A percentile compares a stretch with the other conserved stretches of the same genome.
phyloP scores from a whole-genome alignment of 2,329 filamentous ascomycete genomes.

The Ceratocystiopsis minuta region DNA sequence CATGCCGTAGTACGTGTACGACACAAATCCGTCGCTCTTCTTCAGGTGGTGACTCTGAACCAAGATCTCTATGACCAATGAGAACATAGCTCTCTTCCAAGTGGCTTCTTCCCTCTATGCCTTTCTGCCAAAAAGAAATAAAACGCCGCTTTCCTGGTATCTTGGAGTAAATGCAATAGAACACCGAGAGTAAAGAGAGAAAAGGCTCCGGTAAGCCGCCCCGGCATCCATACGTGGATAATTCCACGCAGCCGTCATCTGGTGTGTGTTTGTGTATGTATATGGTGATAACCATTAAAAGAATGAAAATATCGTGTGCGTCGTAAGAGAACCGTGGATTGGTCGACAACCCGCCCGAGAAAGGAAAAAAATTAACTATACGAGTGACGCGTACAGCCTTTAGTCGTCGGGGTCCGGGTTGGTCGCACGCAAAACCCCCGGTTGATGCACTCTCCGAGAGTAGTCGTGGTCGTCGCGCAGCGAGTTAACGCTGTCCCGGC shows the following conservation, averaged over 20 bases:
- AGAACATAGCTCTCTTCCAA: too few species aligned
- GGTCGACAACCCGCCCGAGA: background rate
- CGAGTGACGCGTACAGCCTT: background rate
- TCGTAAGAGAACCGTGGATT: slow-evolving; percentile 12
- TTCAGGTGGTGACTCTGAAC: background rate
- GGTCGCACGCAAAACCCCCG: slow-evolving; percentile 40
- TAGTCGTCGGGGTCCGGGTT: slow-evolving; percentile 36
- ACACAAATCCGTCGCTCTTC: background rate
- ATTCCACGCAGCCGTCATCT: too few species aligned
- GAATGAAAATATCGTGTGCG: slow-evolving; percentile 15
- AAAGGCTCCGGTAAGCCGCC: slow-evolving; percentile 1
- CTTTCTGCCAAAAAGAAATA: background rate
- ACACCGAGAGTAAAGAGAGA: slow-evolving; percentile 4
- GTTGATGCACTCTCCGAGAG: slow-evolving; percentile 37
- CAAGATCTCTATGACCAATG: background rate
- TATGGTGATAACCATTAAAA: slow-evolving; percentile 1
- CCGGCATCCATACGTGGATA: too few species aligned
- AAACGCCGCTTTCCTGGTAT: slow-evolving; percentile 27
- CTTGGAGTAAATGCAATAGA: slow-evolving; percentile 20
- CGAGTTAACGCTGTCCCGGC: slow-evolving; percentile 44
- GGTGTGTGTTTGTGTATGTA: slow-evolving; percentile 2
- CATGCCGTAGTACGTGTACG: background rate
- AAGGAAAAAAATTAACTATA: background rate
- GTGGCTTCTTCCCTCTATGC: background rate
- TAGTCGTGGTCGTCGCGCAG: slow-evolving; percentile 49